Evolutionary conservation across 2,329 filamentous ascomycete genomes (phyloP).

Genomic region (Ophiocordyceps robertsii): DNA sequence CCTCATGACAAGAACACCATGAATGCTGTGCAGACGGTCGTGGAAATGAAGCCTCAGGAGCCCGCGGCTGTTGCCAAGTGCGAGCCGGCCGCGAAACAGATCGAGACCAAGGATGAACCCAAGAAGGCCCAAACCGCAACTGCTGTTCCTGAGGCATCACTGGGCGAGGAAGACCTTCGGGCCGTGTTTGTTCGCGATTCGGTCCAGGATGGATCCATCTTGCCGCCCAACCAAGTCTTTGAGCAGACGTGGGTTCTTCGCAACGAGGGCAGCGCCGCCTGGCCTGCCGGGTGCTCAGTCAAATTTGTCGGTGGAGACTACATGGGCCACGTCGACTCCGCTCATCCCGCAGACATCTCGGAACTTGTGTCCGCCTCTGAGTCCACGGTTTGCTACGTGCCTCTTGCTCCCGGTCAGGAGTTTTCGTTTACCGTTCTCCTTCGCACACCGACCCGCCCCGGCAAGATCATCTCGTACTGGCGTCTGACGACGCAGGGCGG

Average conservation of each 20-base stretch:
- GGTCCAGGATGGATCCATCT: constrained; percentile 61
- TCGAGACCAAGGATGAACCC: constrained; percentile 11
- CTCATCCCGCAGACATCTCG: constrained; percentile 62
- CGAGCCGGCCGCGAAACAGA: constrained; percentile 7
- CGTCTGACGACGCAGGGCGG: constrained; percentile 74
- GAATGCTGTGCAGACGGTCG: constrained; percentile 54
- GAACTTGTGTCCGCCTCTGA: constrained; percentile 69
- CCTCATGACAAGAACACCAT: constrained; percentile 33
- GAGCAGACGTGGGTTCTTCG: constrained; percentile 84
- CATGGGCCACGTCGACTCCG: constrained; percentile 83
- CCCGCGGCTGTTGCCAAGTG: constrained; percentile 8
- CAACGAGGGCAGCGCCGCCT: constrained; percentile 65
- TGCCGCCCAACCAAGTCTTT: constrained; percentile 61
- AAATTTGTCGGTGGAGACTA: constrained; percentile 89
- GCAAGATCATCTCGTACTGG: constrained; percentile 91
- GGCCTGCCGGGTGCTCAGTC: constrained; percentile 83
- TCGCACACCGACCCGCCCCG: constrained; percentile 63
- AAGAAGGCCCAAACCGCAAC: constrained; percentile 10
- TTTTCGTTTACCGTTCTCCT: constrained; percentile 73
- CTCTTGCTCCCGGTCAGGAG: constrained; percentile 61
- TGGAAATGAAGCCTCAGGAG: constrained; percentile 54
- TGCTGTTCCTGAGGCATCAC: constrained; percentile 6
- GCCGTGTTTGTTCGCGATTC: constrained; percentile 66
- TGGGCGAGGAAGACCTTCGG: constrained; percentile 19
- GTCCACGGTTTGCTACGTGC: constrained; percentile 60